Conservation (phyloP, 2,329 filamentous ascomycete species). For the Pezicula radicicola region DNA sequence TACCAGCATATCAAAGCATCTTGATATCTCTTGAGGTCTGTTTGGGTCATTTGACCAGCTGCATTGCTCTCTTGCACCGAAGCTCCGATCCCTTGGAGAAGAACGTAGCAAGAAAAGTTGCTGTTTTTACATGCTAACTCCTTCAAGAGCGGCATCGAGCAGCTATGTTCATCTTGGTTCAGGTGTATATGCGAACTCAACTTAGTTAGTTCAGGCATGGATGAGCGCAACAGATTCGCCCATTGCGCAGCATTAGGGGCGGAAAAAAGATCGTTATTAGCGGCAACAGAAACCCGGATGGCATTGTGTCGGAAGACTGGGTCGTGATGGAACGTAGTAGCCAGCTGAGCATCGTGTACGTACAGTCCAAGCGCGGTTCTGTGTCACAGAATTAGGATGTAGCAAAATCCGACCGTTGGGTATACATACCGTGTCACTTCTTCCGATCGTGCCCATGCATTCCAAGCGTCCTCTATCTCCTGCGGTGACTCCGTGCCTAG, state of each 20-base stretch:
- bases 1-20: not conserved
- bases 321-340: slow-evolving; percentile 9
- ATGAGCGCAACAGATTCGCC: not conserved
- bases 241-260: slow-evolving; percentile 6
- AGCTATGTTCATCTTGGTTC: not conserved
- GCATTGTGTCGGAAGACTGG: slow-evolving; percentile 7
- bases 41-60: not conserved
- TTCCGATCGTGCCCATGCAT: slow-evolving; percentile 9
- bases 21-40: not conserved
- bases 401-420: no score
- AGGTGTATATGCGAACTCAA: not conserved
- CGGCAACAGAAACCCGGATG: not conserved
- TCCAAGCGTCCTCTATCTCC: slow-evolving; percentile 9
- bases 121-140: not conserved
- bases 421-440: slow-evolving; percentile 8
- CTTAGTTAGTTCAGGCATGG: no score
- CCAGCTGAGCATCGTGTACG: slow-evolving; percentile 43
- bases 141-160: not conserved
- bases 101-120: not conserved
- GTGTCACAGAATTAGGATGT: no score
- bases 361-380: slow-evolving; percentile 47
- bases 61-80: not conserved
- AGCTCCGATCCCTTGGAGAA: not conserved
- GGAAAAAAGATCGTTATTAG: slow-evolving; percentile 10
- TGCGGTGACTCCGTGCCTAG: not conserved